Base-by-base conservation (phyloP, 192 early-diverging fungal genomes). In the Pilobolus umbonatus region DNA sequence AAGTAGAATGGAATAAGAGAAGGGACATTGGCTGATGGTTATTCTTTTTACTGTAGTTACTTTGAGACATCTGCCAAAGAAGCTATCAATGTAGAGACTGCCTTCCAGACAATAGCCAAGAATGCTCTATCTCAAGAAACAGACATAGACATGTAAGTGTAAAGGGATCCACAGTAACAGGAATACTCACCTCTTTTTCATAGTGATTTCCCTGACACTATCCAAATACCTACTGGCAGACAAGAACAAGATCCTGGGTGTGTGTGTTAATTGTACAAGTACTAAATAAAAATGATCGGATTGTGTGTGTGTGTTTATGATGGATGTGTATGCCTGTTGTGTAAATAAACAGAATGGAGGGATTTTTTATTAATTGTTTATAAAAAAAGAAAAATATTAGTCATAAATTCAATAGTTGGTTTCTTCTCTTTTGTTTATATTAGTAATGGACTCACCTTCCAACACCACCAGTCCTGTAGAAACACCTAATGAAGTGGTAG, bases 31-130 rank as follows among this genome's bases (percentile, higher is more conserved):
- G n/a, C n/a, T n/a, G n/a, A n/a, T n/a, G n/a, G n/a, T 11, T 30
- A 45, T 34, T 32, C 55, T 31, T 24, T 49, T 60, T 58, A n/a
- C 0, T 39, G 11, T 29, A 51, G 51, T 14, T 96, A 96, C 83
- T 99, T 99, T 88, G 94, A 99, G 78, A 96, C 95, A 7, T 89
- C 85, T 62, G 97, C 97, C 35, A 99, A 98, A 75, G 95, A 95
- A 68, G 93, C 90, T 44, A 95, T 93, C 74, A 98, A 99, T 58
- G 97, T 99, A 21, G 97, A 99, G 39, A 79, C 85, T 58, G 97
- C 97, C 34, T 99, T 99, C 80, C 88, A 89, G 62, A 92, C 90
- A 30, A 91, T 97, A 76, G 95, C 95, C 35, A 88, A 82, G 70
- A 95, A 91, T 62, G 94, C 97, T 29, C 76, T 99, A 68, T 82